A percentile compares a stretch with the other conserved stretches of the same genome.
These are phyloP conservation scores for Psilocybe cubensis DNA, from an alignment of 768 basidiomycete species.

Conservation along the genomic window DNA sequence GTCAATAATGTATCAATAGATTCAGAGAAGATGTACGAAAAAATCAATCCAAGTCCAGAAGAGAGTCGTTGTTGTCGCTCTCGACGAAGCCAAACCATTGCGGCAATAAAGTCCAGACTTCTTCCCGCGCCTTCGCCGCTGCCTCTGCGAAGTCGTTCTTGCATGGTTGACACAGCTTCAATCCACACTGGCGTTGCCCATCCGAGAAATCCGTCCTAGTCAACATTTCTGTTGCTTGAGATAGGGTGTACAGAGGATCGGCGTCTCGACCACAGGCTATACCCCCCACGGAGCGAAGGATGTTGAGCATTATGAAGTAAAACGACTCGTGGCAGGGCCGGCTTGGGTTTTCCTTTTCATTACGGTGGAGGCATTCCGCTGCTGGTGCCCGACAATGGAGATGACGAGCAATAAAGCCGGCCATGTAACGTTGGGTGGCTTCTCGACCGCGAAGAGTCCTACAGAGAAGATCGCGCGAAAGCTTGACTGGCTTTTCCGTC, in stretches of 20 bases:
- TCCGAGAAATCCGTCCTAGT: slow-evolving; percentile 71
- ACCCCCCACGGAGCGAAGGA: slow-evolving; percentile 70
- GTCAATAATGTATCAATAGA: neutral
- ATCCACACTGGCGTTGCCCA: slow-evolving; percentile 55
- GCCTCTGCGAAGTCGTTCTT: slow-evolving; percentile 52
- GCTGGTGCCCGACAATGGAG: slow-evolving; percentile 55
- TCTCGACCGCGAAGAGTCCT: slow-evolving; percentile 68
- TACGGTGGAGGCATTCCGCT: slow-evolving; percentile 46
- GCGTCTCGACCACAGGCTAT: slow-evolving; percentile 75
- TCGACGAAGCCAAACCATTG: slow-evolving; percentile 63
- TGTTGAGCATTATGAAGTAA: slow-evolving; percentile 77
- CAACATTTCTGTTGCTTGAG: slow-evolving; percentile 74
- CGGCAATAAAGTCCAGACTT: slow-evolving; percentile 65
- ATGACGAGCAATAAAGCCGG: slow-evolving; percentile 59
- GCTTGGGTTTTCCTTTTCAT: slow-evolving; percentile 35
- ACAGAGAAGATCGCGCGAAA: slow-evolving; percentile 40
- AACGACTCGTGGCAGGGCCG: slow-evolving; percentile 66
- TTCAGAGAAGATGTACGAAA: neutral
- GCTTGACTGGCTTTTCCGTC: slow-evolving; percentile 22
- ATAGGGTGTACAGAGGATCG: slow-evolving; percentile 71
- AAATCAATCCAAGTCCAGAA: slow-evolving; percentile 22
- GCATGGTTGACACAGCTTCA: slow-evolving; percentile 34
- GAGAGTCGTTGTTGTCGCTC: slow-evolving; percentile 16
- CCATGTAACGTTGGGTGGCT: slow-evolving; percentile 61
- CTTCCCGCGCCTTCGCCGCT: slow-evolving; percentile 51